Conservation (phyloP, 805 yeast species). For the Limtongia smithiae region DNA sequence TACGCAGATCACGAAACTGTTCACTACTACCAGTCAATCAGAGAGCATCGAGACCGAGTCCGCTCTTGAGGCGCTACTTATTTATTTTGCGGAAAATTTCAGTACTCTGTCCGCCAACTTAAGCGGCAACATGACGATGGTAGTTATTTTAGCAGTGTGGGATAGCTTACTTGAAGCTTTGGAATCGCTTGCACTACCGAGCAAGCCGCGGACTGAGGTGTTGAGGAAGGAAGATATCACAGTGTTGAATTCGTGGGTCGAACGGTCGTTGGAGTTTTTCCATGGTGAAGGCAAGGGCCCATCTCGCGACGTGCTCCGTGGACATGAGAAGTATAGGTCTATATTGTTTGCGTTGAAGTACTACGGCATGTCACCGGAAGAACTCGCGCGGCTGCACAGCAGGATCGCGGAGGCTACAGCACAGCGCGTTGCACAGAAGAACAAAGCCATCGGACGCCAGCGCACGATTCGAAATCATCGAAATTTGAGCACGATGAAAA, state of each 20-base stretch:
- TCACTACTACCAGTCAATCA: background rate
- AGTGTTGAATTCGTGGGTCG: conserved; percentile 67
- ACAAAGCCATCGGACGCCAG: conserved; percentile 44
- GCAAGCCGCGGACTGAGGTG: conserved; percentile 41
- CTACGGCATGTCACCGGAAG: conserved; percentile 51
- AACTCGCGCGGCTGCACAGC: conserved; percentile 57
- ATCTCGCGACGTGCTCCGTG: conserved; percentile 57
- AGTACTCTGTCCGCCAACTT: conserved; percentile 58
- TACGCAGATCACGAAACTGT: background rate
- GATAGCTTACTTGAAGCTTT: conserved; percentile 62
- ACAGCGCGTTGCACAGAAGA: conserved; percentile 43
- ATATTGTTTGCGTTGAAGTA: conserved; percentile 34
- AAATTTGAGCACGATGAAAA: conserved; percentile 52
- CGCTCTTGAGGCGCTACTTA: conserved; percentile 69
- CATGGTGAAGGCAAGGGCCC: conserved; percentile 82
- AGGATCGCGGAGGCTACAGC: conserved; percentile 54
- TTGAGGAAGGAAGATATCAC: conserved; percentile 61
- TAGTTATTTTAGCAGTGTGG: conserved; percentile 81
- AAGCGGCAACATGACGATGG: conserved; percentile 52
- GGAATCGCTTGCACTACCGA: conserved; percentile 69
- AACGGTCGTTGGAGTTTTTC: conserved; percentile 68
- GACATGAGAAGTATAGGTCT: conserved; percentile 7
- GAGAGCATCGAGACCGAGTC: conserved; percentile 35
- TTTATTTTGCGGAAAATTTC: conserved; percentile 66
- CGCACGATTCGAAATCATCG: conserved; percentile 72